These are phyloP conservation scores for Leccinellum rugosiceps DNA, from an alignment of 768 basidiomycete species.

Conservation along the genomic window DNA sequence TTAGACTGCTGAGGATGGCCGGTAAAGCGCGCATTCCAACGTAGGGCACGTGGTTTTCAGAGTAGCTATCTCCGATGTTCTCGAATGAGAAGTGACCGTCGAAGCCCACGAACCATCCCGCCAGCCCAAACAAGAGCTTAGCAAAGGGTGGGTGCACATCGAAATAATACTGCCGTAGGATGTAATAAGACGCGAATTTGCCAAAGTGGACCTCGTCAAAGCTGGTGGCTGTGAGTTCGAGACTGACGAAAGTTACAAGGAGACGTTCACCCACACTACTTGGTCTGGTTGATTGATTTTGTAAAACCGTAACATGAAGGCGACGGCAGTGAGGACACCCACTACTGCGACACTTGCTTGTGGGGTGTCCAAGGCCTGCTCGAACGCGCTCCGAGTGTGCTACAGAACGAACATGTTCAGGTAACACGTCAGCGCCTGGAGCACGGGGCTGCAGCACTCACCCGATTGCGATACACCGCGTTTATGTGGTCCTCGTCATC, in stretches of 20 bases:
- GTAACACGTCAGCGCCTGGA: conserved; percentile 12
- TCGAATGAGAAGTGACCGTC: conserved; percentile 94
- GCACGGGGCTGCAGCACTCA: conserved; percentile 25
- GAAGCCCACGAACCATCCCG: conserved; percentile 96
- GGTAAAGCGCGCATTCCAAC: conserved; percentile 92
- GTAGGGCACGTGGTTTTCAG: conserved; percentile 83
- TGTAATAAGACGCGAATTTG: conserved; percentile 95
- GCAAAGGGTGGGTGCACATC: conserved; percentile 98
- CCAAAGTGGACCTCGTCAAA: conserved; percentile 99
- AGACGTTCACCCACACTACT: conserved; percentile 68
- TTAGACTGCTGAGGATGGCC: conserved; percentile 87
- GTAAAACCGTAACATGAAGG: conserved; percentile 86
- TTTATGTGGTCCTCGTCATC: conserved; percentile 53
- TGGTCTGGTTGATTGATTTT: conserved; percentile 94
- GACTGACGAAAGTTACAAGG: not conserved
- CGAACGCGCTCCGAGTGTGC: conserved; percentile 59
- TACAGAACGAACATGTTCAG: conserved; percentile 25
- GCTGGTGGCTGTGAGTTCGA: conserved; percentile 37
- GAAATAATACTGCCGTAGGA: conserved; percentile 94
- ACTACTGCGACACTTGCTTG: conserved; percentile 64
- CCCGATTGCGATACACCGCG: conserved; percentile 48
- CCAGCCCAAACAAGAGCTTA: conserved; percentile 89
- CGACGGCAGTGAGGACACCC: conserved; percentile 62
- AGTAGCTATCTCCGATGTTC: conserved; percentile 92
- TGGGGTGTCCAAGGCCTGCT: conserved; percentile 59